Base-by-base conservation (phyloP, 805 yeast species). In the Zygotorulaspora chibaensis region DNA sequence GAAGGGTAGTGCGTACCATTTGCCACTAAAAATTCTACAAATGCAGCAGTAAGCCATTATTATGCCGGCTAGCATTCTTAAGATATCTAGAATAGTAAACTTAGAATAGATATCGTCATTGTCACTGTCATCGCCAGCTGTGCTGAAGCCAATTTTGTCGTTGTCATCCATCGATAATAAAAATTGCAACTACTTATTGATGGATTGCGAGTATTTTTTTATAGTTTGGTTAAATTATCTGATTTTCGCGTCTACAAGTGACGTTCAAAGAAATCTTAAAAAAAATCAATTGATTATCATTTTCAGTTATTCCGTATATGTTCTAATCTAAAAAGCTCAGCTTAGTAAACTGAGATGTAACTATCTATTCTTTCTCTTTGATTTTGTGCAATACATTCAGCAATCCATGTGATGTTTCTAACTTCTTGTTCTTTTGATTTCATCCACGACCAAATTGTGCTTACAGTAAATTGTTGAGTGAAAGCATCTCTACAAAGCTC, bases 331-430 rank as follows among this genome's bases (percentile, higher is more conserved):
- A 29, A 29, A 29, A 29, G n/a, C 8, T 29, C 33, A 15, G 10
- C 11, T 59, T 71, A 89, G 57, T 83, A 88, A 34, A 91, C 96
- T 36, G 95, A 74, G 50, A 95, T 89, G 66, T 89, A 95, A 66
- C 87, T 87, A 58, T 84, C 83, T 55, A 93, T 87, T 67, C 96
- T 80, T 63, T 87, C 95, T 72, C 89, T 87, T 75, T 93, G 99
- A 65, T 89, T 90, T 68, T 95, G 99, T 27, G 98, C 96, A 71
- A 93, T 93, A 74, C 99, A 93, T 72, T 93, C 99, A 40, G 98
- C 96, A 46, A 93, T 91, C 99, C 99, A 93, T n/a, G 98, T 88
- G 55, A 93, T 84, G 66, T 93, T 93, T 69, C 99, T 80, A 48
- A 95, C 81, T 68, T 93, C 99, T 70, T 95, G 99, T 69, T 93